A percentile compares a stretch with the other conserved stretches of the same genome.
phyloP scores from a whole-genome alignment of 2,329 filamentous ascomycete species.

The Pseudogymnoascus sp. region DNA sequence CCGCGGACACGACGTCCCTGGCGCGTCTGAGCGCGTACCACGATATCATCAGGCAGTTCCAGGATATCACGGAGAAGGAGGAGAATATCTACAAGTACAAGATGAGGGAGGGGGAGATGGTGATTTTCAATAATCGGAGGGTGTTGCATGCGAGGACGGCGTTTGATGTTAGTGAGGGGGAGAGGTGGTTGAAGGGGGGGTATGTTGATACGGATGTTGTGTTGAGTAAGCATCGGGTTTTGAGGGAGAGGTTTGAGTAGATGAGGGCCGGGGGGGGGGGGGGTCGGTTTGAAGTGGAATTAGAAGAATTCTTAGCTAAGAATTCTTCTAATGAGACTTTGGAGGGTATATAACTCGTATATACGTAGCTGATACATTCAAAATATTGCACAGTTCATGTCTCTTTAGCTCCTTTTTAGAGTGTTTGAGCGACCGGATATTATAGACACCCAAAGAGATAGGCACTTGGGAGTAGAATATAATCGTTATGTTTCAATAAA shows the following conservation, averaged over 20 bases:
- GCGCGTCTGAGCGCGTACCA: slow-evolving; percentile 13
- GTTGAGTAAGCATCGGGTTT: slow-evolving; percentile 36
- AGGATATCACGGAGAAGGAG: slow-evolving; percentile 49
- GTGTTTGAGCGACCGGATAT: not conserved
- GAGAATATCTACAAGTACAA: slow-evolving; percentile 59
- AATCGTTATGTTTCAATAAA: not conserved
- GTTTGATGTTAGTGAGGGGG: slow-evolving; percentile 60
- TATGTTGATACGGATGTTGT: slow-evolving; percentile 68
- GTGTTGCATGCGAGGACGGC: slow-evolving; percentile 74
- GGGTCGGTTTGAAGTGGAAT: not conserved
- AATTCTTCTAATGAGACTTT: not conserved
- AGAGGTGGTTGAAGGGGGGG: slow-evolving; percentile 75
- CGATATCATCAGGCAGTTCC: slow-evolving; percentile 41
- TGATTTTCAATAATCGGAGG: slow-evolving; percentile 83
- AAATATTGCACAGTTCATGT: not conserved
- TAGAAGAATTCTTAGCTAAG: too few relatives aligned
- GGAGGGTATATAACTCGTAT: not conserved
- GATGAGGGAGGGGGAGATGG: slow-evolving; percentile 74
- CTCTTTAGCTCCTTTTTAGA: not conserved
- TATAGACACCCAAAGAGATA: not conserved
- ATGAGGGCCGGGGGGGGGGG: not conserved
- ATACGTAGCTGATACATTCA: not conserved
- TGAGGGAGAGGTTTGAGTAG: slow-evolving; percentile 17
- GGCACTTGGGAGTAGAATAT: not conserved
- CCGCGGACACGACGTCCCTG: slow-evolving; percentile 12